Percentiles rank a stretch among this genome's conserved stretches.
Conservation (phyloP, 2,329 filamentous ascomycete species). For the Westerdykella aurantiaca region DNA sequence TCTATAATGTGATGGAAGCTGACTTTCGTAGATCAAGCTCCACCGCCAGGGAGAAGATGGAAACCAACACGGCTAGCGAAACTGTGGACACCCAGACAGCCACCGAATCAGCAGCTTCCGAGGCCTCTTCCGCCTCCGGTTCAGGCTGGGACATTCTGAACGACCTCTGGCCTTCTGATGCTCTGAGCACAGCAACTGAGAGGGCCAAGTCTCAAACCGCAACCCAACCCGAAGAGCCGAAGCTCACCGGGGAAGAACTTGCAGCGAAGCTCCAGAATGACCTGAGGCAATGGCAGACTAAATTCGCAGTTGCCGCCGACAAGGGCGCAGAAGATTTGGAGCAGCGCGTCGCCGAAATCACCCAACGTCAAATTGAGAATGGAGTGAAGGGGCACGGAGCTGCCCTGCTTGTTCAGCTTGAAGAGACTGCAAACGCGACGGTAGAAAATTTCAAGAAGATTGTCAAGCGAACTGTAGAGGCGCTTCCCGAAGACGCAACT, state of each 20-base stretch:
- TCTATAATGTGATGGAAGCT: neutral
- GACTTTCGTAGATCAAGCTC: neutral
- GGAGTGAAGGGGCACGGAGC: conserved; percentile 62
- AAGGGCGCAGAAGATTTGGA: conserved; percentile 69
- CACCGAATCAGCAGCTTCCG: neutral
- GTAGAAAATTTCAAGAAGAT: conserved; percentile 60
- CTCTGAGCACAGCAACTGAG: conserved; percentile 17
- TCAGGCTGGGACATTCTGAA: conserved; percentile 28
- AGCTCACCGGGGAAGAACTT: conserved; percentile 36
- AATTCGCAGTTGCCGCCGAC: conserved; percentile 78
- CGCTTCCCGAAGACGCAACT: conserved; percentile 54
- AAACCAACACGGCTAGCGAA: neutral
- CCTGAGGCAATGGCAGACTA: conserved; percentile 77
- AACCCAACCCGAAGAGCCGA: conserved; percentile 15
- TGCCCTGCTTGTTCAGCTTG: conserved; percentile 61
- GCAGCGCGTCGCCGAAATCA: conserved; percentile 62
- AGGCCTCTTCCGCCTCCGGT: conserved; percentile 14
- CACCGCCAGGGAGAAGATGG: neutral
- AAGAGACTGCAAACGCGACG: conserved; percentile 60
- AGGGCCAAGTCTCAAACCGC: conserved; percentile 12
- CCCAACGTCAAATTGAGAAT: conserved; percentile 61
- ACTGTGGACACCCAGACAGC: neutral
- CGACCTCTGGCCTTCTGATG: conserved; percentile 21
- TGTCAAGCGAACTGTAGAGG: conserved; percentile 53
- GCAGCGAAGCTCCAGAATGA: conserved; percentile 67